These are phyloP conservation scores for Baeospora myosura DNA, from an alignment of 1,284 basidiomycete species.

Conservation along the genomic window DNA sequence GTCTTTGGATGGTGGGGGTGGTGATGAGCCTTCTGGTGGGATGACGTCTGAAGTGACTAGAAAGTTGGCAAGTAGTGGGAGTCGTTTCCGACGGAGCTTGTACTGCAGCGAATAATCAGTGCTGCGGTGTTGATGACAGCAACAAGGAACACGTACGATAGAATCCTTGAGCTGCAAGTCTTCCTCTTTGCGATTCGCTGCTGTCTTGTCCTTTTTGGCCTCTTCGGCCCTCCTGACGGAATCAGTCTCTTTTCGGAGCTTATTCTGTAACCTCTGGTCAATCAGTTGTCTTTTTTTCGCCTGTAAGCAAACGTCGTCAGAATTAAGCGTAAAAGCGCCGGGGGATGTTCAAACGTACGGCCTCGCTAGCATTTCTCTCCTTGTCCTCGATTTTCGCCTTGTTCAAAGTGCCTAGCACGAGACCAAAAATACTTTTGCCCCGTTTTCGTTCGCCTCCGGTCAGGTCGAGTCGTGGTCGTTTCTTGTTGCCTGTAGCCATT, in stretches of 20 bases:
- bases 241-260: slow-evolving; percentile 75
- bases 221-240: slow-evolving; percentile 68
- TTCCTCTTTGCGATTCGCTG: slow-evolving; percentile 69
- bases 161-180: slow-evolving; percentile 73
- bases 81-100: slow-evolving; percentile 60
- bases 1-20: slow-evolving; percentile 5
- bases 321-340: slow-evolving; percentile 4
- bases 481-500: slow-evolving; percentile 38
- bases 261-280: slow-evolving; percentile 73
- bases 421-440: slow-evolving; percentile 77
- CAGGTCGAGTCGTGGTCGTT: slow-evolving; percentile 57
- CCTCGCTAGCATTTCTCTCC: slow-evolving; percentile 70
- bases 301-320: slow-evolving; percentile 27
- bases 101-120: slow-evolving; percentile 33
- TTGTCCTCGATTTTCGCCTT: slow-evolving; percentile 79
- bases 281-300: slow-evolving; percentile 74
- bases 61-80: slow-evolving; percentile 70
- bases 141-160: slow-evolving; percentile 42
- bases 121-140: slow-evolving; percentile 3
- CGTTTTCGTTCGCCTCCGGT: slow-evolving; percentile 58
- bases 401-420: slow-evolving; percentile 71
- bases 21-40: slow-evolving; percentile 26
- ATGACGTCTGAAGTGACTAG: slow-evolving; percentile 67
- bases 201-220: slow-evolving; percentile 70
- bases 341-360: slow-evolving; percentile 52